Percentiles rank a stretch among this genome's conserved stretches.
Evolutionary conservation across 495 filamentous ascomycete species (phyloP).

Genomic region (Podospora fimiseda): DNA sequence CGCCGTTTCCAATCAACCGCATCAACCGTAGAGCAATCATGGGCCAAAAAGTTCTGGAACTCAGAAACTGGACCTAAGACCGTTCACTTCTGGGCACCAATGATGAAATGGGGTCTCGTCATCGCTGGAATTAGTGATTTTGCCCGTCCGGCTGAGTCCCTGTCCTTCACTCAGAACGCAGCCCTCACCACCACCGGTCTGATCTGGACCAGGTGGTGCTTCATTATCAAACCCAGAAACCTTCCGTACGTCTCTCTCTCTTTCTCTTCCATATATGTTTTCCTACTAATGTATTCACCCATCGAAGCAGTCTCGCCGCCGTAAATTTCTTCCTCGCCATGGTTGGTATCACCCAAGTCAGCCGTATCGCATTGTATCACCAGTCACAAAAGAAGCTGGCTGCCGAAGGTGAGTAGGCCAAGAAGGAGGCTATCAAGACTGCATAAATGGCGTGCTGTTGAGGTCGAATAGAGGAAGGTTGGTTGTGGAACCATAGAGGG

Average conservation of each 20-base stretch:
- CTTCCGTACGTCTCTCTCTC: conserved; percentile 54
- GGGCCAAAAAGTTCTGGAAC: conserved; percentile 71
- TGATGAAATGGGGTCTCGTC: conserved; percentile 97
- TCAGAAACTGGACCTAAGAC: conserved; percentile 87
- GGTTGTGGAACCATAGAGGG: too few species aligned
- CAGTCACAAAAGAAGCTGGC: conserved; percentile 48
- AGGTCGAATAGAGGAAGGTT: background rate
- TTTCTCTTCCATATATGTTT: conserved; percentile 5
- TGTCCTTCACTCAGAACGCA: conserved; percentile 84
- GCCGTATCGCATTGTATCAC: conserved; percentile 66
- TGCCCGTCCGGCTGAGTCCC: conserved; percentile 80
- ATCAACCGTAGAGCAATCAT: conserved; percentile 46
- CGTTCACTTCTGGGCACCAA: conserved; percentile 97
- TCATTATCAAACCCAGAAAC: conserved; percentile 92
- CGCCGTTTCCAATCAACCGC: conserved; percentile 63
- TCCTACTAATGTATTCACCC: background rate
- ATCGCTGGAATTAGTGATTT: conserved; percentile 90
- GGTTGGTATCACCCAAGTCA: conserved; percentile 76
- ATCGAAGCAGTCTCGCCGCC: conserved; percentile 63
- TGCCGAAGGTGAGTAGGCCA: conserved; percentile 41
- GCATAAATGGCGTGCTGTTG: background rate
- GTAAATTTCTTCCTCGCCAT: conserved; percentile 97
- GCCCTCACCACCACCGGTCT: conserved; percentile 82
- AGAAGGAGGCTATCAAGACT: conserved; percentile 35
- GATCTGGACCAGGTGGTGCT: conserved; percentile 98